Conservation (phyloP, 2,329 filamentous ascomycete species). For the Cryphonectria radicalis region DNA sequence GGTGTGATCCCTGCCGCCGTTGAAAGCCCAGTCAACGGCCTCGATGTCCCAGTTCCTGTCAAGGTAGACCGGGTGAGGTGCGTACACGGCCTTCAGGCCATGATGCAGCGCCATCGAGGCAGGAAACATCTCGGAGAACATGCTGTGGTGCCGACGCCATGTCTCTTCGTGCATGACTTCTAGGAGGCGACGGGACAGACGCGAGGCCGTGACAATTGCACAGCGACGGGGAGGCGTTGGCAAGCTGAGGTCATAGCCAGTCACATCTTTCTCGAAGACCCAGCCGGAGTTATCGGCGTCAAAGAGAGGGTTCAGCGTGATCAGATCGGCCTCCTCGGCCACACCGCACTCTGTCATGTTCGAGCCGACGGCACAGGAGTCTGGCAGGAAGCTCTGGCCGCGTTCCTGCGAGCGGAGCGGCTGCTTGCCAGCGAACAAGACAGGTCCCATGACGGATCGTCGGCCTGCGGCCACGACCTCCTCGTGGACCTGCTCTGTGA, state of each 20-base stretch:
- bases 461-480: conserved; percentile 59
- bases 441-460: conserved; percentile 72
- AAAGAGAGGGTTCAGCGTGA: conserved; percentile 78
- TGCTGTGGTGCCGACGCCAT: conserved; percentile 67
- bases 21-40: conserved; percentile 77
- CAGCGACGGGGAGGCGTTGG: conserved; percentile 68
- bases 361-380: conserved; percentile 57
- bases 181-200: conserved; percentile 68
- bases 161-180: conserved; percentile 77
- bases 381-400: conserved; percentile 57
- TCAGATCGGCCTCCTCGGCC: conserved; percentile 74
- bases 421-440: conserved; percentile 52
- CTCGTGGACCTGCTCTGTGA: conserved; percentile 65
- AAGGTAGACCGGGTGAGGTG: conserved; percentile 79
- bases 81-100: conserved; percentile 77
- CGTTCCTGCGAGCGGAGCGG: conserved; percentile 56
- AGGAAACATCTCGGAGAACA: conserved; percentile 83
- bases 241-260: conserved; percentile 62
- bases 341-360: conserved; percentile 64
- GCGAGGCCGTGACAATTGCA: conserved; percentile 72
- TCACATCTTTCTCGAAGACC: conserved; percentile 72
- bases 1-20: conserved; percentile 71
- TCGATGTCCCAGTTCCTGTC: conserved; percentile 74
- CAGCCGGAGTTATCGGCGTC: conserved; percentile 72
- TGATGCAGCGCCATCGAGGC: conserved; percentile 73